phyloP scores from a whole-genome alignment of 2,329 filamentous ascomycete species.

The Xylariaceae sp. region DNA sequence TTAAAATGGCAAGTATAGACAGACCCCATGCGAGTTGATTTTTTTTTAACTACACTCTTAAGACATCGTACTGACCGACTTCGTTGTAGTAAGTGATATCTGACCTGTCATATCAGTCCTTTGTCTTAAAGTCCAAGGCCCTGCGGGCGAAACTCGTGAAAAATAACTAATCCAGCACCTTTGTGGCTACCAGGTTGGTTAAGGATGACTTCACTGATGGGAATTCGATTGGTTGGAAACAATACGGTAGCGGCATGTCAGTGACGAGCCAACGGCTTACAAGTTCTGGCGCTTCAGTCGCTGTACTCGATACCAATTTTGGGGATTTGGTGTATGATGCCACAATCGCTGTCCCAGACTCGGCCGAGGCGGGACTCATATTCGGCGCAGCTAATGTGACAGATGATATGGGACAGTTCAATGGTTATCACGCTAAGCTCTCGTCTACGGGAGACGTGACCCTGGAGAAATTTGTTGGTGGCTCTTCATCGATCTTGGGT shows the following conservation, averaged over 20 bases:
- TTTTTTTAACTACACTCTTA: too few relatives aligned
- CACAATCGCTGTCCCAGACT: slow-evolving; percentile 22
- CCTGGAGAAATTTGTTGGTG: slow-evolving; percentile 23
- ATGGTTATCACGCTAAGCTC: slow-evolving; percentile 30
- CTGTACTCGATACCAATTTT: slow-evolving; percentile 38
- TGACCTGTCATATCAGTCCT: too few relatives aligned
- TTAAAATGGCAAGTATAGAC: too few relatives aligned
- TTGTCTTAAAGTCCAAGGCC: too few relatives aligned
- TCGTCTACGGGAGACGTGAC: slow-evolving; percentile 20
- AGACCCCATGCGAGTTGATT: too few relatives aligned
- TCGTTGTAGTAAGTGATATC: too few relatives aligned
- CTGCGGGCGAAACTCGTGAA: too few relatives aligned
- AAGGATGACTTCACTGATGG: slow-evolving; percentile 42
- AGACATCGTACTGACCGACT: too few relatives aligned
- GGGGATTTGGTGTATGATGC: slow-evolving; percentile 32
- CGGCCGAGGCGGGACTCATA: slow-evolving; percentile 34
- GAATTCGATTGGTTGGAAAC: slow-evolving; percentile 37
- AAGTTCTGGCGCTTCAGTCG: slow-evolving; percentile 21
- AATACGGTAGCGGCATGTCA: slow-evolving; percentile 26
- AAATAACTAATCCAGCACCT: too few relatives aligned
- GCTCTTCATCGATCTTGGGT: slow-evolving; percentile 16
- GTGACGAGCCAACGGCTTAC: slow-evolving; percentile 28
- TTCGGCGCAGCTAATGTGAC: slow-evolving; percentile 32
- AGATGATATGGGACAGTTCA: slow-evolving; percentile 22
- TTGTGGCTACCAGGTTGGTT: too few relatives aligned